Base-by-base conservation (phyloP, 495 filamentous ascomycete genomes). In the Talaromyces nanjingensis region DNA sequence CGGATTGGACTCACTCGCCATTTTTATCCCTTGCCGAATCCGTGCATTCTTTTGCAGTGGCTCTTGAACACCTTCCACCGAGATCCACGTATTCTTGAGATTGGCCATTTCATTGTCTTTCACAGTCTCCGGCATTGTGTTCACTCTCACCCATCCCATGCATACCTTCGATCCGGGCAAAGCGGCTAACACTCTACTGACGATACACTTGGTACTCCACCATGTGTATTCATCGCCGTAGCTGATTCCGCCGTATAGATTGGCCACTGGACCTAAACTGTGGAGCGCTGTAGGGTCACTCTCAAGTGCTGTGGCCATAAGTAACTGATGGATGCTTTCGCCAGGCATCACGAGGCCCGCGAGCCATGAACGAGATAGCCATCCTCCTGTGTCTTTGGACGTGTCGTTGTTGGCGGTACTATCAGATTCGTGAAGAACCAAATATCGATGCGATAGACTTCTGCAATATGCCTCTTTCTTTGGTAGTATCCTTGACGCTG, bases 121-220 rank as follows among this genome's bases (percentile, higher is more conserved):
- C 34, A 63, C 20, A 59, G 63, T 59, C 74, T 66, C 22, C 63
- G 65, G 4, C 87, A 87, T 7, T 81, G 65, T 6, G 86, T 72
- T 75, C 56, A 83, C 84, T 18, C 85, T 85, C 18, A 92, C 80
- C 90, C 90, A 93, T 2, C 88, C 89, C 84, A 91, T 88, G 65
- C 88, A 91, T 64, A 90, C 89, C n/a, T 79, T 81, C 18, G 87
- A 83, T 8, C 84, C 87, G 27, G 83, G 77, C 9, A 84, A 72
- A 37, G 86, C 84, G 63, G 87, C 87, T 24, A 96, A 68, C 0
- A 96, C 89, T 34, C 89, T 84, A 7, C 90, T 90, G 25, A 92
- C 84, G 49, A 94, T 80, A 68, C 88, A 91, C 52, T 81, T 76
- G 34, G 89, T 92, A 72, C 90, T 93, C 91, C 91, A 96, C 79